Evolutionary conservation across 257 asterid genomes (phyloP).

Genomic region (Solanum tarijense): DNA sequence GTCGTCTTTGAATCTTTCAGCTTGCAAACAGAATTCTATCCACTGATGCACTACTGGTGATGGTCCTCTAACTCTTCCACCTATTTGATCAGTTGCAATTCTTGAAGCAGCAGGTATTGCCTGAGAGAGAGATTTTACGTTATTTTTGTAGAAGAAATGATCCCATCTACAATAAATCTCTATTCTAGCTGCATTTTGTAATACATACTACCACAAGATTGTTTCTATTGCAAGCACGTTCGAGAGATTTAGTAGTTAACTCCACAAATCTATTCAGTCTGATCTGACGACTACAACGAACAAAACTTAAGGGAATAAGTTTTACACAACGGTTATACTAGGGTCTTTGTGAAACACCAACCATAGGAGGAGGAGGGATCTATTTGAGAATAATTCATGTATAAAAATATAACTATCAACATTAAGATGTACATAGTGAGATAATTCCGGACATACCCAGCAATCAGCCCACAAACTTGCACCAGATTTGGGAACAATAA

Average conservation of each 20-base stretch:
- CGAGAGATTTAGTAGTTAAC: neutral
- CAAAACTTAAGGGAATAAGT: neutral
- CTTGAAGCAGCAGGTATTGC: slow-evolving; percentile 65
- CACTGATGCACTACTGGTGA: slow-evolving; percentile 78
- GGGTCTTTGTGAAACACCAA: neutral
- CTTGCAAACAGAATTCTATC: slow-evolving; percentile 82
- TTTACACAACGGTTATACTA: neutral
- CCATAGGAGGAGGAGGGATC: neutral
- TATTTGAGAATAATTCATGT: neutral
- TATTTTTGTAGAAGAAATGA: neutral
- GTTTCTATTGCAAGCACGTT: neutral
- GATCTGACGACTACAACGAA: neutral
- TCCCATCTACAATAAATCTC: neutral
- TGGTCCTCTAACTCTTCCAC: slow-evolving; percentile 84
- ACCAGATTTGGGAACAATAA: slow-evolving; percentile 84
- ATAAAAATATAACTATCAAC: neutral
- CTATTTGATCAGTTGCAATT: slow-evolving; percentile 41
- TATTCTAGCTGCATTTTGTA: neutral
- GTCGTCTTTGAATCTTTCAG: slow-evolving; percentile 59
- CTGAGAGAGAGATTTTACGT: slow-evolving; percentile 15
- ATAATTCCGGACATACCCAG: slow-evolving; percentile 47
- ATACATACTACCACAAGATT: neutral
- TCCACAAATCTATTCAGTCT: neutral
- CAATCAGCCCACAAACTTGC: slow-evolving; percentile 96
- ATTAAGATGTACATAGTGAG: neutral